Percentiles rank a stretch among this genome's conserved stretches.
Conservation (phyloP, 2,329 filamentous ascomycete species). For the Colletotrichum australisinense region DNA sequence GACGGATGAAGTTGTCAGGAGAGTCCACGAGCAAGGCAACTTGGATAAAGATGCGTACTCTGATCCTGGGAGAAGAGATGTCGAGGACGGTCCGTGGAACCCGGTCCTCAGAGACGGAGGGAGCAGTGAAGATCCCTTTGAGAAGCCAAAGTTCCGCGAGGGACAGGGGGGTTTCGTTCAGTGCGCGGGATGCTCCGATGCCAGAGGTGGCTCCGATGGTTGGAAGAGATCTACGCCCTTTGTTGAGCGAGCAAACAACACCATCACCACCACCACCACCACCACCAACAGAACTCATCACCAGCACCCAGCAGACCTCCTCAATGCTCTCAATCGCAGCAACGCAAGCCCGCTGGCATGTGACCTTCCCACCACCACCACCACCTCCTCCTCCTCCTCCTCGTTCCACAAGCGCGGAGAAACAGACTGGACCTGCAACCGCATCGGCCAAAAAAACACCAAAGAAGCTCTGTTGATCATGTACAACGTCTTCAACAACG, state of each 20-base stretch:
- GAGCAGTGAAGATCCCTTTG: neutral
- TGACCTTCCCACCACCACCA: neutral
- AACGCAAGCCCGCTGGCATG: neutral
- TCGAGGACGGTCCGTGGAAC: neutral
- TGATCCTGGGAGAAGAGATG: neutral
- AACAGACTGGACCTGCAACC: neutral
- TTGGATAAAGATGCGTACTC: neutral
- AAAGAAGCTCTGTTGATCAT: neutral
- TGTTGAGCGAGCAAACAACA: no score
- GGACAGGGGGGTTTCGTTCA: neutral
- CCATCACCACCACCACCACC: no score
- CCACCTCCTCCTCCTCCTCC: neutral
- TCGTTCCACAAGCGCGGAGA: neutral
- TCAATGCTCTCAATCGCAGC: no score
- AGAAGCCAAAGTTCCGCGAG: no score
- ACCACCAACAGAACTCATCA: no score
- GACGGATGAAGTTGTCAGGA: neutral
- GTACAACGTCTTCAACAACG: neutral
- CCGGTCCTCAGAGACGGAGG: neutral
- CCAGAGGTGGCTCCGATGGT: no score
- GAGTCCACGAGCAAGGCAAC: neutral
- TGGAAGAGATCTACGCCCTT: no score
- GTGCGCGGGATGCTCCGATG: no score
- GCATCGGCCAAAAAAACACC: neutral
- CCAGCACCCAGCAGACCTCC: no score